Evolutionary conservation across 768 basidiomycete genomes (phyloP).

Genomic region (Rhodotorula toruloides): DNA sequence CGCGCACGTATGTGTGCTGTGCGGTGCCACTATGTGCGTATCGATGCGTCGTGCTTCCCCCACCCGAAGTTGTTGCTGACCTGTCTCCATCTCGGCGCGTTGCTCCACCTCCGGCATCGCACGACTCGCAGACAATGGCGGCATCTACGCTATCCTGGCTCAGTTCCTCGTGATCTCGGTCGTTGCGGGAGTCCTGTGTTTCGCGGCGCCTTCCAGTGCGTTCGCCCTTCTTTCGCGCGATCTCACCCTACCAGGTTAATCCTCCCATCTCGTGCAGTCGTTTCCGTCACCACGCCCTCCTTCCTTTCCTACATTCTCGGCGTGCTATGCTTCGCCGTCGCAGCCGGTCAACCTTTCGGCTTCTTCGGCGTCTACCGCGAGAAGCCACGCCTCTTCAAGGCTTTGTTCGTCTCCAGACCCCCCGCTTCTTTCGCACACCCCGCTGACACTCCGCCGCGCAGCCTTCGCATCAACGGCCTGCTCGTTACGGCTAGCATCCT

Average conservation of each 20-base stretch:
- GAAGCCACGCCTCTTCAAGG: conserved; percentile 43
- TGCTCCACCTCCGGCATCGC: neutral
- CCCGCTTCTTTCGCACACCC: neutral
- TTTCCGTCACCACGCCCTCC: conserved; percentile 80
- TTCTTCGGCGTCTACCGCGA: conserved; percentile 78
- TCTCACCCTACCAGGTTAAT: neutral
- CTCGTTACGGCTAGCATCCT: conserved; percentile 58
- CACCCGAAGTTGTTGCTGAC: too few species aligned
- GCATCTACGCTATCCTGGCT: conserved; percentile 71
- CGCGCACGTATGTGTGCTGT: conserved; percentile 34
- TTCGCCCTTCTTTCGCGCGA: conserved; percentile 6
- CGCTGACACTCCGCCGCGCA: conserved; percentile 47
- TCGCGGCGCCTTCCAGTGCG: conserved; percentile 76
- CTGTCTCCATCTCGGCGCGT: neutral
- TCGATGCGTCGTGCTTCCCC: rapidly evolving
- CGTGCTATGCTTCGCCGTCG: conserved; percentile 68
- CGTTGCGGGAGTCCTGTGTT: conserved; percentile 63
- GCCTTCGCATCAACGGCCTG: conserved; percentile 62
- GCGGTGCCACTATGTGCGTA: conserved; percentile 33
- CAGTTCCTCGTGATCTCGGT: conserved; percentile 69
- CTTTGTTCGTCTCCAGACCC: conserved; percentile 21
- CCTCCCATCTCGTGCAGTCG: conserved; percentile 48
- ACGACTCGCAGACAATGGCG: conserved; percentile 60
- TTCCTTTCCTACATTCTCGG: conserved; percentile 71
- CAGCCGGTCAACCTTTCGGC: conserved; percentile 71